Evolutionary conservation across 2,329 filamentous ascomycete genomes (phyloP).

Genomic region (Aspergillaceae sp.): DNA sequence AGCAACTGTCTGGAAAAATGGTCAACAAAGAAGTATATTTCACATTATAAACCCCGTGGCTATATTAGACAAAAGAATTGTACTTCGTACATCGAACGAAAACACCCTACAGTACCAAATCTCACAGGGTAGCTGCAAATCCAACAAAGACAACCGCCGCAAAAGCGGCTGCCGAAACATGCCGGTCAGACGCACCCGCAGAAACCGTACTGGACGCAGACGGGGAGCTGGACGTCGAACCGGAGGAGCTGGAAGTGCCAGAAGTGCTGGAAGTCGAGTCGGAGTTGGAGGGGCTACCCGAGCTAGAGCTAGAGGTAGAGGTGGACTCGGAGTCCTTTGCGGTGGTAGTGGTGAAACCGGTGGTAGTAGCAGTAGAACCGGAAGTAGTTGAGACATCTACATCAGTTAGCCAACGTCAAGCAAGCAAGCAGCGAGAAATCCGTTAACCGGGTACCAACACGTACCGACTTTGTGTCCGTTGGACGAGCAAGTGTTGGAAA

Average conservation of each 20-base stretch:
- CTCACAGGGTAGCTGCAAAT: constrained; percentile 31
- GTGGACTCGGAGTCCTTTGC: constrained; percentile 7
- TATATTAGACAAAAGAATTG: neutral
- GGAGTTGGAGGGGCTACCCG: neutral
- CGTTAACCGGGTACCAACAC: constrained; percentile 1
- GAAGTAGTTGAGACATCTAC: constrained; percentile 9
- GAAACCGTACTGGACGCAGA: constrained; percentile 5
- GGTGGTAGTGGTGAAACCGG: constrained; percentile 15
- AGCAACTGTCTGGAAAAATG: neutral
- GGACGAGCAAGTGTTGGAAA: constrained; percentile 29
- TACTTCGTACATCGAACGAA: neutral
- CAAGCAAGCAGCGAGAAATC: neutral
- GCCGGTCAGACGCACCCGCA: constrained; percentile 22
- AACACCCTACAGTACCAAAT: too few species aligned
- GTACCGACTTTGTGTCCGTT: constrained; percentile 35
- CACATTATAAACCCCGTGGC: neutral
- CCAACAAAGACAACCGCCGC: constrained; percentile 35
- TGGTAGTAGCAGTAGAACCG: constrained; percentile 15
- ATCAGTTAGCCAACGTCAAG: constrained; percentile 1
- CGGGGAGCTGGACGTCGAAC: constrained; percentile 5
- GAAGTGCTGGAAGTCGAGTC: neutral
- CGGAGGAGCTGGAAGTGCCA: constrained; percentile 2
- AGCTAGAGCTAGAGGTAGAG: constrained; percentile 7
- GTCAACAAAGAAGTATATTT: neutral
- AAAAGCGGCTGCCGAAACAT: constrained; percentile 29